Conservation (phyloP, 2,329 filamentous ascomycete species). For the Trichoderma gracile region DNA sequence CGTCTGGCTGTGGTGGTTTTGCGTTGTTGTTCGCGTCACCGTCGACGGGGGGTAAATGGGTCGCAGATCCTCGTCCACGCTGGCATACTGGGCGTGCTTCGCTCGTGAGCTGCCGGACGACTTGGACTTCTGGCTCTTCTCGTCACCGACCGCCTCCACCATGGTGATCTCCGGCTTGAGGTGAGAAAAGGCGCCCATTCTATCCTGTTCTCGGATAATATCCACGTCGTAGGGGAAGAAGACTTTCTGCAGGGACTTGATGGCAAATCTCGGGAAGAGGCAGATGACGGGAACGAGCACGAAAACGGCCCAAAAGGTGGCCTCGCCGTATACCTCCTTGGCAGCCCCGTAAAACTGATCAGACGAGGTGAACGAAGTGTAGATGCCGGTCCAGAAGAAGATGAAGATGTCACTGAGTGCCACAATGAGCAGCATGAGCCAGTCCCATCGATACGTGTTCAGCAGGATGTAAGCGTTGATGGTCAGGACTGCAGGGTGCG, state of each 20-base stretch:
- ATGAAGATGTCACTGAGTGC: conserved; percentile 80
- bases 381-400: conserved; percentile 95
- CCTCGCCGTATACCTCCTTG: conserved; percentile 73
- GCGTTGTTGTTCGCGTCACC: conserved; percentile 70
- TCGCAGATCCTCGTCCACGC: conserved; percentile 81
- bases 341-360: conserved; percentile 72
- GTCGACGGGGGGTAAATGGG: conserved; percentile 94
- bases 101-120: conserved; percentile 61
- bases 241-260: conserved; percentile 89
- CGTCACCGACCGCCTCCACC: conserved; percentile 43
- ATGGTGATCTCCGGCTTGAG: conserved; percentile 46
- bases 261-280: conserved; percentile 80
- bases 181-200: conserved; percentile 77
- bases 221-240: conserved; percentile 93
- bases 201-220: conserved; percentile 90
- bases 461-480: conserved; percentile 95
- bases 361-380: conserved; percentile 56
- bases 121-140: conserved; percentile 46
- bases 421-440: conserved; percentile 85
- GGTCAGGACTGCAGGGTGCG: conserved; percentile 77
- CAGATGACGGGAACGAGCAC: conserved; percentile 78
- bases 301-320: conserved; percentile 85
- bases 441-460: conserved; percentile 98
- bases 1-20: conserved; percentile 81
- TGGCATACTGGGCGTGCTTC: conserved; percentile 60